Percentiles rank a stretch among this genome's conserved stretches.
phyloP scores from a whole-genome alignment of 352 stramenopile species.

The Globisporangium mamillatum region DNA sequence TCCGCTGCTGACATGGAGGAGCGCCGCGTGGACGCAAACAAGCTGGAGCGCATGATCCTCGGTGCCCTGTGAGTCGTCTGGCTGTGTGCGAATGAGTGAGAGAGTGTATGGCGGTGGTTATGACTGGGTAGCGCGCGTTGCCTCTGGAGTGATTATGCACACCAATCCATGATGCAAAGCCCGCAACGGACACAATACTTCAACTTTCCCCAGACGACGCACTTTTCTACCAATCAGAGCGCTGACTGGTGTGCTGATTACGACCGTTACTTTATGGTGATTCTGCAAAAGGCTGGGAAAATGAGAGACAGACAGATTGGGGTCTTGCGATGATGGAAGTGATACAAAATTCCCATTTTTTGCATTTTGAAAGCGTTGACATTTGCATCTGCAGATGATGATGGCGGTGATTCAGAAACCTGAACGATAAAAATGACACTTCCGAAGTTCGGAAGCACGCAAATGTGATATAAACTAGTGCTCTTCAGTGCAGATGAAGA shows the following conservation, averaged over 20 bases:
- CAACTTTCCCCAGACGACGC: neutral
- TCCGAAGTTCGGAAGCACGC: neutral
- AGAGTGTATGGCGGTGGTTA: neutral
- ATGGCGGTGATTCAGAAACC: neutral
- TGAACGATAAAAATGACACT: neutral
- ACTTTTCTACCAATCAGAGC: neutral
- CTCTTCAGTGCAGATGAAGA: neutral
- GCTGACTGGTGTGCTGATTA: neutral
- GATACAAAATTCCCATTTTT: neutral
- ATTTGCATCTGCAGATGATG: neutral
- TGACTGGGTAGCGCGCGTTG: neutral
- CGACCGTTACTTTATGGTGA: neutral
- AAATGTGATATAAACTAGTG: neutral
- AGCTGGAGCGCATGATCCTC: constrained; percentile 11
- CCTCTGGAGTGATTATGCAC: neutral
- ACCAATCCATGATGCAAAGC: neutral
- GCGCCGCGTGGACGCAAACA: constrained; percentile 5
- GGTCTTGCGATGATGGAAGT: neutral
- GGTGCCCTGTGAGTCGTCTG: neutral
- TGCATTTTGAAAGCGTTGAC: neutral
- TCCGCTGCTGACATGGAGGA: neutral
- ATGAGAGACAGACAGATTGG: neutral
- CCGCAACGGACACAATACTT: neutral
- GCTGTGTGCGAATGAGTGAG: neutral
- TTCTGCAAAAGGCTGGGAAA: neutral